Conservation (phyloP, 2,329 filamentous ascomycete species). For the Fusarium nematophilum region DNA sequence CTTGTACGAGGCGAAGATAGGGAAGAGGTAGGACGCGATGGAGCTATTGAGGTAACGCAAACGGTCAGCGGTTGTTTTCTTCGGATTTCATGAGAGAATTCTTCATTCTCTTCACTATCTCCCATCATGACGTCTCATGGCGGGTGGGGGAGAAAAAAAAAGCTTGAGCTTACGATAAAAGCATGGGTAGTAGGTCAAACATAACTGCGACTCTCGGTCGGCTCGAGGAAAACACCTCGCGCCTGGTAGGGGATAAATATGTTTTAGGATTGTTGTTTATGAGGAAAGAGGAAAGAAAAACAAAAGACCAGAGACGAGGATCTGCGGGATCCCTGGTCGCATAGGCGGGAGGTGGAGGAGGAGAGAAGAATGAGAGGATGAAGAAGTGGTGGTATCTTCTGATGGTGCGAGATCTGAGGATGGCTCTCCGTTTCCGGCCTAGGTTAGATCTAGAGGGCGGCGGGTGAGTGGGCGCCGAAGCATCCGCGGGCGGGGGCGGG, state of each 20-base stretch:
- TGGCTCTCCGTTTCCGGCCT: conserved; percentile 6
- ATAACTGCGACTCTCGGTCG: conserved; percentile 57
- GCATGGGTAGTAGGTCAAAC: conserved; percentile 82
- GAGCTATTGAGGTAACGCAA: conserved; percentile 65
- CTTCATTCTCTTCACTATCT: neutral
- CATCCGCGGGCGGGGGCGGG: conserved; percentile 37
- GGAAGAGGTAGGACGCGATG: conserved; percentile 89
- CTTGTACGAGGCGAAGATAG: conserved; percentile 97
- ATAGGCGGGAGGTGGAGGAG: conserved; percentile 7
- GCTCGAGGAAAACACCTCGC: conserved; percentile 16
- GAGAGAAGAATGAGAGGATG: neutral
- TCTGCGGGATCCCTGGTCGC: conserved; percentile 3
- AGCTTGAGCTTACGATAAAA: conserved; percentile 75
- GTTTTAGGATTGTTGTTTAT: neutral
- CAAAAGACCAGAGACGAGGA: neutral
- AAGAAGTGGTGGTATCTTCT: conserved; percentile 7
- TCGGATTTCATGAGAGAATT: conserved; percentile 5
- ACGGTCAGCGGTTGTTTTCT: conserved; percentile 23
- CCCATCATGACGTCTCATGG: conserved; percentile 36
- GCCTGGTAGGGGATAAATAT: neutral
- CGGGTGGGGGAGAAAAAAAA: conserved; percentile 31
- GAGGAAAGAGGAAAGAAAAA: no score
- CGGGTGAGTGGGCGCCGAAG: conserved; percentile 34
- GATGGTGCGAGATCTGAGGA: conserved; percentile 16
- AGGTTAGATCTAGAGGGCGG: conserved; percentile 12